Evolutionary conservation across 1,284 basidiomycete species (phyloP).

Genomic region (Boletellus deceptivus): DNA sequence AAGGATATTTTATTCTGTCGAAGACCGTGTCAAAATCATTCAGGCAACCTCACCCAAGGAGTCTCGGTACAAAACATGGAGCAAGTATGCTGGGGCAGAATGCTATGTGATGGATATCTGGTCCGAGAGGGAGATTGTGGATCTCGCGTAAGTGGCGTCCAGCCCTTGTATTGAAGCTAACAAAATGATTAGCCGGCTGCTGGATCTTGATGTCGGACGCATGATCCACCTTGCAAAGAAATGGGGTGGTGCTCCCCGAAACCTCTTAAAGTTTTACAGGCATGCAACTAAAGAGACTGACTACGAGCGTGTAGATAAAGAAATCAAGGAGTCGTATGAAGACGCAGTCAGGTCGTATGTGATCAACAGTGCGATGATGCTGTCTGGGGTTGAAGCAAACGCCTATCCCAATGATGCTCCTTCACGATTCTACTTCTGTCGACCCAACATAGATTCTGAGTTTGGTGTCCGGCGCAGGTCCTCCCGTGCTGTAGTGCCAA

Average conservation of each 20-base stretch:
- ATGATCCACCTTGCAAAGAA: not conserved
- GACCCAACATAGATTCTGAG: too few species aligned
- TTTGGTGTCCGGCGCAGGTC: too few species aligned
- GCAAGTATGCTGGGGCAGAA: not conserved
- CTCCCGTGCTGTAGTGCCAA: too few species aligned
- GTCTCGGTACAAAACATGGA: not conserved
- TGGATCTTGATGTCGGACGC: not conserved
- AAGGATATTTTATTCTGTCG: not conserved
- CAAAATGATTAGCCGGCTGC: not conserved
- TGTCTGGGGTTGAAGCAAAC: too few species aligned
- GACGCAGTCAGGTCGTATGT: too few species aligned
- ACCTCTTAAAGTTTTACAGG: too few species aligned
- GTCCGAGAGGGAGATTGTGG: not conserved
- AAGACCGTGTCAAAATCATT: not conserved
- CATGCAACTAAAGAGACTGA: too few species aligned
- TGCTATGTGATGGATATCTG: slow-evolving; percentile 4
- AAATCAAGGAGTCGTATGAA: too few species aligned
- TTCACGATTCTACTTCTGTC: too few species aligned
- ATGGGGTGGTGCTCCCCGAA: not conserved
- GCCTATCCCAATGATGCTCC: too few species aligned
- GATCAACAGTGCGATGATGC: too few species aligned
- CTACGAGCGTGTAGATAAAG: too few species aligned
- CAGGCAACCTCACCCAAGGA: not conserved
- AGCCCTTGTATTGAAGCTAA: not conserved
- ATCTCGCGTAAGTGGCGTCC: slow-evolving; percentile 2